Evolutionary conservation across 2,329 filamentous ascomycete genomes (phyloP), one percentile per base, ranked within the genome.

Genomic region (Talaromyces islandicus): DNA sequence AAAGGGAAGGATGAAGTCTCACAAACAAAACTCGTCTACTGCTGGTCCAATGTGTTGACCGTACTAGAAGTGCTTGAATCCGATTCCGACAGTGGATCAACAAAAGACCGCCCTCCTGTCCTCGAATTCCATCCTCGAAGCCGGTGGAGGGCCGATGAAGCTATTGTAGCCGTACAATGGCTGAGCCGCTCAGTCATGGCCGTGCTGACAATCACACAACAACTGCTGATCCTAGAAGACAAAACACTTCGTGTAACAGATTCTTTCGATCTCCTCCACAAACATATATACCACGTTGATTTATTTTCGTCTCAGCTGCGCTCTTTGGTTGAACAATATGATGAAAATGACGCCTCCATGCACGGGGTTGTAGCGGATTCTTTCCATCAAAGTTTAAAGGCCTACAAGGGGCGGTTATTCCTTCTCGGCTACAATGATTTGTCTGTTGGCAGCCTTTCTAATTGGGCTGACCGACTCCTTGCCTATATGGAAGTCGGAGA

Each of bases 1-100:
- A 97, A 97, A 73, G 84, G 85, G 17, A 83, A 86, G 10, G 87
- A 91, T 63, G 79, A 84, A 53, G 85, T 84, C 0, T 86, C 85
- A 5, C 88, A 86, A 67, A 84, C 87, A 7, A 97, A 99, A 73
- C 83, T 99, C 19, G 93, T 91, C 0, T 99, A 99, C 77, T 97
- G 92, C 74, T 99, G 94, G 94, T 97, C 94, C 2, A 97, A 97
- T 69, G 86, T 97, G n/a, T 78, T 99, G 65, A 97, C 92, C 0
- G 88, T 99, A 5, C 78, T 99, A 25, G 94, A 99, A 64, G 86
- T 97, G 11, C 87, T 93, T 56, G 89, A 94, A 66, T 80, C 87
- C 12, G 82, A 83, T 21, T 76, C 75, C 10, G 73, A 79, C 5
- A 76, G 80, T 25, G 71, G 83, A 0, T 83, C 86, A 14, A 87